Evolutionary conservation across 495 filamentous ascomycete genomes (phyloP).

Genomic region (Amphirosellinia nigrospora): DNA sequence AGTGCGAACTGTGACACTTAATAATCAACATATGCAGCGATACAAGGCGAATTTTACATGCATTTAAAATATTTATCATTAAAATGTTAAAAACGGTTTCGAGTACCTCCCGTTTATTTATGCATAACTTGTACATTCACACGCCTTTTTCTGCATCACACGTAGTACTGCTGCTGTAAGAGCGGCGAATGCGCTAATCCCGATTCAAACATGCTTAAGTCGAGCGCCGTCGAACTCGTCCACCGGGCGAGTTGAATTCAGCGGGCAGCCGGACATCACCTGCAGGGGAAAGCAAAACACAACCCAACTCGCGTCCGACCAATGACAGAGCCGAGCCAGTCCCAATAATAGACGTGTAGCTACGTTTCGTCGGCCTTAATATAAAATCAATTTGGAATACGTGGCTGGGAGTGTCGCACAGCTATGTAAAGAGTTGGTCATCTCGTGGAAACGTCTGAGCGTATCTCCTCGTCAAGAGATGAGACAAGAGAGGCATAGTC

Average conservation of each 20-base stretch:
- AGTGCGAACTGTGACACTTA: too few species aligned
- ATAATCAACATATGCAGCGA: too few species aligned
- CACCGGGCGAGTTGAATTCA: background rate
- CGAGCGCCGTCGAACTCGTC: background rate
- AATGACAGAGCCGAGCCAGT: background rate
- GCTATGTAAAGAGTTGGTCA: constrained; percentile 10
- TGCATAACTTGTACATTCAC: background rate
- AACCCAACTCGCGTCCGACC: background rate
- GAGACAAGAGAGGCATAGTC: background rate
- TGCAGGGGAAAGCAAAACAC: background rate
- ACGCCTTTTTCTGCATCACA: too few species aligned
- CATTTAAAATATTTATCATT: background rate
- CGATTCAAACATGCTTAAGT: background rate
- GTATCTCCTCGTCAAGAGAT: background rate
- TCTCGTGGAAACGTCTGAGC: constrained; percentile 4
- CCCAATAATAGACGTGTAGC: background rate
- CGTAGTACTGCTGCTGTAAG: background rate
- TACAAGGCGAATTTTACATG: too few species aligned
- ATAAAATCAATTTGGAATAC: constrained; percentile 6
- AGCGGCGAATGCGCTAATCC: background rate
- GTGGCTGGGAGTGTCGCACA: background rate
- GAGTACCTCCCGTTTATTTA: background rate
- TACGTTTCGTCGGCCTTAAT: background rate
- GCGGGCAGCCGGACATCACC: background rate
- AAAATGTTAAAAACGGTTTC: background rate